Percentiles rank a stretch among this genome's conserved stretches.
phyloP scores from a whole-genome alignment of 108 stramenopile species.

The Skeletonema costatum region DNA sequence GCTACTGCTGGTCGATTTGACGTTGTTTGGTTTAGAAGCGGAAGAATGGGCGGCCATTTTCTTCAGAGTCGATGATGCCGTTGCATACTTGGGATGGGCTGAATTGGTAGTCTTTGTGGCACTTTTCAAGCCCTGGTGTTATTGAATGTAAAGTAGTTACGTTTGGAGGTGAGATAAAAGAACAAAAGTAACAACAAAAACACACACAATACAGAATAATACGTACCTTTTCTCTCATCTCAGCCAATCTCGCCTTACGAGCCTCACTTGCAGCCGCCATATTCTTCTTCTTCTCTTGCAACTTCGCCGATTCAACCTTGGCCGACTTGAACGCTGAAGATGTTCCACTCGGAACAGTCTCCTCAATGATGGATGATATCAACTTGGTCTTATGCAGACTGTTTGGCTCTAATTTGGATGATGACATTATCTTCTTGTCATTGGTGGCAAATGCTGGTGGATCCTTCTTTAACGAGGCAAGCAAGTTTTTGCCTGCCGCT shows the following conservation, averaged over 20 bases:
- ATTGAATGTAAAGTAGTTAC: not conserved
- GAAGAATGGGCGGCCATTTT: slow-evolving; percentile 28
- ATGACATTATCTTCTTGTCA: not conserved
- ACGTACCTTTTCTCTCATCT: slow-evolving; percentile 48
- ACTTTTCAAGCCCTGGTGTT: not conserved
- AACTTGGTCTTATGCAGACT: not conserved
- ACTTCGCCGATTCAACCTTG: slow-evolving; percentile 15
- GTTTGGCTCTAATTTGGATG: not conserved
- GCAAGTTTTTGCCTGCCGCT: not conserved
- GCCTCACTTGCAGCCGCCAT: slow-evolving; percentile 51
- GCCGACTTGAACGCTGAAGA: slow-evolving; percentile 1
- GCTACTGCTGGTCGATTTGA: slow-evolving; percentile 28
- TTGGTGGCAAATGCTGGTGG: not conserved
- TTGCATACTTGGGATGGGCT: slow-evolving; percentile 33
- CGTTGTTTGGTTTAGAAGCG: not conserved
- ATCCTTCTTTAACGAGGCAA: not conserved
- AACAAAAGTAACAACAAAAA: slow-evolving; percentile 3
- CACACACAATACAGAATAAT: slow-evolving; percentile 16
- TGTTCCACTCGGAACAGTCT: slow-evolving; percentile 8
- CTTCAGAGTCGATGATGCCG: slow-evolving; percentile 24
- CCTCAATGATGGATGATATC: slow-evolving; percentile 1
- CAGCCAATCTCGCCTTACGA: slow-evolving; percentile 55
- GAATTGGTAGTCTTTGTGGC: slow-evolving; percentile 11
- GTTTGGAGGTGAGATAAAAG: slow-evolving; percentile 4
- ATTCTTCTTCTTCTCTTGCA: slow-evolving; percentile 41